Conservation (phyloP, 148 eudicot genomes). For the Oxyria digyna region DNA sequence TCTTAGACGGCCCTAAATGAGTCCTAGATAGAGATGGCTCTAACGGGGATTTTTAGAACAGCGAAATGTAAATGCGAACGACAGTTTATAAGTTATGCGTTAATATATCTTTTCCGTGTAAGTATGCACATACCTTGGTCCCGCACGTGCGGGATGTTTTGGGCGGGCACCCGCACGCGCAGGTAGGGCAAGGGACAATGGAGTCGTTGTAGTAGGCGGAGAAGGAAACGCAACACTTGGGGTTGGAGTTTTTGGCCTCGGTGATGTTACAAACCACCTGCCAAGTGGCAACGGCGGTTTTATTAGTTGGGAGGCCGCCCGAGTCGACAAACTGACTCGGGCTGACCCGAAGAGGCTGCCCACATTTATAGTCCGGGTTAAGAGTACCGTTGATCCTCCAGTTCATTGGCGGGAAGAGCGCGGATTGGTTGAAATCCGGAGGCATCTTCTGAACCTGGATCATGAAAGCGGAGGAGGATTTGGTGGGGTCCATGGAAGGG, state of each 20-base stretch:
- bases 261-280: slow-evolving; percentile 50
- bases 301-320: slow-evolving; percentile 2
- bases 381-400: slow-evolving; percentile 45
- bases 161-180: slow-evolving; percentile 57
- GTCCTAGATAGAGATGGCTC: no score
- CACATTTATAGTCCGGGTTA: slow-evolving; percentile 34
- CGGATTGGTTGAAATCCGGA: slow-evolving; percentile 35
- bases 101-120: no score
- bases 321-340: slow-evolving; percentile 12
- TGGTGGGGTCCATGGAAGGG: slow-evolving; percentile 41
- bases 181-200: slow-evolving; percentile 40
- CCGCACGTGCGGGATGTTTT: slow-evolving; percentile 29
- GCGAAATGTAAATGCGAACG: no score
- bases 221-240: slow-evolving; percentile 45
- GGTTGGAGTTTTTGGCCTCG: slow-evolving; percentile 22
- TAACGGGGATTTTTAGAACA: no score
- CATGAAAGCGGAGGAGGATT: slow-evolving; percentile 36
- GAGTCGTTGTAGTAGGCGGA: slow-evolving; percentile 39
- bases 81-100: no score
- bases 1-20: no score
- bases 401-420: slow-evolving; percentile 39
- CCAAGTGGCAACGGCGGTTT: slow-evolving; percentile 29
- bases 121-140: no score
- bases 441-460: slow-evolving; percentile 69
- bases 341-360: slow-evolving; percentile 34